Conservation (phyloP, 2,329 filamentous ascomycete genomes). For the Scedosporium dehoogii region DNA sequence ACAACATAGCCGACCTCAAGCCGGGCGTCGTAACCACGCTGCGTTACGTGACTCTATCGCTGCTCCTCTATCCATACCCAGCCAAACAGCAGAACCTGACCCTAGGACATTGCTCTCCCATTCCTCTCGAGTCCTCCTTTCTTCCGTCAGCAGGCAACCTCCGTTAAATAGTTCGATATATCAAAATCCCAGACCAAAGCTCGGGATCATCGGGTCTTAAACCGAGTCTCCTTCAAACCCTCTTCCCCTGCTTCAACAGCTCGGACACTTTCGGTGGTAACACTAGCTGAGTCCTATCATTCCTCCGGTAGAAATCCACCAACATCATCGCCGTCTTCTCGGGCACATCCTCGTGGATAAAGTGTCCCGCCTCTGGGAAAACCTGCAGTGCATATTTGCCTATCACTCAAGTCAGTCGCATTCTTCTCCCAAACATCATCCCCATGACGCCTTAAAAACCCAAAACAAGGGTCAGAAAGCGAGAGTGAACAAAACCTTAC, state of each 20-base stretch:
- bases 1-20: too few species aligned
- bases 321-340: conserved; percentile 79
- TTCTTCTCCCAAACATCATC: neutral
- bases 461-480: neutral
- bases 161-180: too few species aligned
- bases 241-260: conserved; percentile 52
- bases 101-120: too few species aligned
- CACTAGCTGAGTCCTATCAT: conserved; percentile 76
- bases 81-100: too few species aligned
- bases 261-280: conserved; percentile 87
- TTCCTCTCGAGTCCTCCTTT: too few species aligned
- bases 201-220: neutral
- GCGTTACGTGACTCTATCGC: too few species aligned
- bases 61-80: too few species aligned
- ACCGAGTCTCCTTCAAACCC: conserved; percentile 29
- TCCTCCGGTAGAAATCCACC: conserved; percentile 84
- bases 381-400: conserved; percentile 94
- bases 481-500: conserved; percentile 30
- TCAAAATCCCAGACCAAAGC: too few species aligned
- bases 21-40: too few species aligned
- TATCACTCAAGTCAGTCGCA: conserved; percentile 16
- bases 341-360: conserved; percentile 90
- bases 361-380: conserved; percentile 90
- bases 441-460: neutral
- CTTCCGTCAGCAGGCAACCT: too few species aligned